phyloP scores from a whole-genome alignment of 169 alveolate species.

The Plasmodium vivax region DNA sequence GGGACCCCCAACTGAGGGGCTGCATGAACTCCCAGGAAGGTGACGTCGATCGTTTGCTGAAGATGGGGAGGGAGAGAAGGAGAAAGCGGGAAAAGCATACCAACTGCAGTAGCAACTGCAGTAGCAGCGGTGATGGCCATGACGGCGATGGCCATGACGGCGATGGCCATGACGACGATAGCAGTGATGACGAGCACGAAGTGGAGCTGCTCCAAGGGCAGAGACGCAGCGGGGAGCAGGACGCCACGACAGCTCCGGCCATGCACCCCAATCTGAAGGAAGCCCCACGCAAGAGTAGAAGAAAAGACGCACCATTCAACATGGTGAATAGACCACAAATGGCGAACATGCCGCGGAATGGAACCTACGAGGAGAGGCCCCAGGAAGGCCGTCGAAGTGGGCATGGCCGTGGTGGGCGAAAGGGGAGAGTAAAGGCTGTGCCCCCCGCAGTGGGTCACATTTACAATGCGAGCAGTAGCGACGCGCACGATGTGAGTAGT shows the following conservation, averaged over 20 bases:
- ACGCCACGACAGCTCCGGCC: not conserved
- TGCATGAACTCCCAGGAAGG: not conserved
- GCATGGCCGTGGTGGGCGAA: not conserved
- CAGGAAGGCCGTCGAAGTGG: not conserved
- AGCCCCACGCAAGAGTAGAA: not conserved
- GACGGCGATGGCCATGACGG: not conserved
- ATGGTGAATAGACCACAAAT: not conserved
- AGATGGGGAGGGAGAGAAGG: not conserved
- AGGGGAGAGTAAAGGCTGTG: not conserved
- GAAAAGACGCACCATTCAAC: not conserved
- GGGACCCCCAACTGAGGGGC: not conserved
- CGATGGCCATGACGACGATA: not conserved
- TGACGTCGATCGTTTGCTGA: not conserved
- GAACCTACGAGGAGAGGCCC: not conserved
- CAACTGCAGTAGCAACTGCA: not conserved
- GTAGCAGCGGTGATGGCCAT: not conserved
- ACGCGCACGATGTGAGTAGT: not conserved
- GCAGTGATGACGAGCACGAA: not conserved
- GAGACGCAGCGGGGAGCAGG: not conserved
- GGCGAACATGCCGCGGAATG: not conserved
- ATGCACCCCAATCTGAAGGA: not conserved
- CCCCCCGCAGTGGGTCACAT: not conserved
- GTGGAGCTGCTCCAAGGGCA: not conserved
- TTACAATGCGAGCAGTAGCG: not conserved
- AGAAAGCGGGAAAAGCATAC: not conserved